Conservation (phyloP, 192 early-diverging fungal species). For the Gigaspora rosea region DNA sequence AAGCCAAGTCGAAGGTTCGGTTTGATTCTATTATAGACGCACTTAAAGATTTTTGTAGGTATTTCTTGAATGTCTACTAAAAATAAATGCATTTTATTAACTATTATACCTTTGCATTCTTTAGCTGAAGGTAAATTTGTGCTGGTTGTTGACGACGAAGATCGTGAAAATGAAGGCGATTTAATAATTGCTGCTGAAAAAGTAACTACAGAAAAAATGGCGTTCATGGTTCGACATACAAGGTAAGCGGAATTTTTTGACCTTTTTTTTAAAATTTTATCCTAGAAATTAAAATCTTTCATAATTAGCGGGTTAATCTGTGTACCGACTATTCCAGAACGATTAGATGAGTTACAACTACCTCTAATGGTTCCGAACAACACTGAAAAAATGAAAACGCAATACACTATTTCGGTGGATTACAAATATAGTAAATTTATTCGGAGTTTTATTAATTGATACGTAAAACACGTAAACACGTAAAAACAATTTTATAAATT, state of each 20-base stretch:
- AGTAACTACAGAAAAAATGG: constrained; percentile 87
- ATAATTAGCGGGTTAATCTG: constrained; percentile 84
- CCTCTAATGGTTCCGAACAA: constrained; percentile 96
- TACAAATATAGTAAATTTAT: constrained; percentile 56
- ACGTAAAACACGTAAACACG: not conserved
- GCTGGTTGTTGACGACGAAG: constrained; percentile 95
- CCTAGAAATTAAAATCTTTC: not conserved
- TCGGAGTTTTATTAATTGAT: not conserved
- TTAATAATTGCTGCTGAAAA: constrained; percentile 96
- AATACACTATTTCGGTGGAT: constrained; percentile 92
- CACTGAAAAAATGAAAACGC: constrained; percentile 92
- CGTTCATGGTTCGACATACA: constrained; percentile 94
- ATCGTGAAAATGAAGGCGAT: constrained; percentile 99
- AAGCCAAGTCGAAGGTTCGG: constrained; percentile 2
- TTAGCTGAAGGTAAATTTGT: constrained; percentile 81
- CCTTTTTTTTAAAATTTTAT: not conserved
- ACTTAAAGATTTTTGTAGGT: constrained; percentile 63
- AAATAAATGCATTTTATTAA: not conserved
- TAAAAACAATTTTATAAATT: not conserved
- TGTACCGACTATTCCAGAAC: constrained; percentile 74
- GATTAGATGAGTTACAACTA: constrained; percentile 81
- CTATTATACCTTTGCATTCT: not conserved
- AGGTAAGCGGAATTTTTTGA: constrained; percentile 54
- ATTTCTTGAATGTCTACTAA: not conserved
- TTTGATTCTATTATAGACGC: constrained; percentile 74